Conservation (phyloP, 1,139 yeast species). For the Trichomonascaceae sp. region DNA sequence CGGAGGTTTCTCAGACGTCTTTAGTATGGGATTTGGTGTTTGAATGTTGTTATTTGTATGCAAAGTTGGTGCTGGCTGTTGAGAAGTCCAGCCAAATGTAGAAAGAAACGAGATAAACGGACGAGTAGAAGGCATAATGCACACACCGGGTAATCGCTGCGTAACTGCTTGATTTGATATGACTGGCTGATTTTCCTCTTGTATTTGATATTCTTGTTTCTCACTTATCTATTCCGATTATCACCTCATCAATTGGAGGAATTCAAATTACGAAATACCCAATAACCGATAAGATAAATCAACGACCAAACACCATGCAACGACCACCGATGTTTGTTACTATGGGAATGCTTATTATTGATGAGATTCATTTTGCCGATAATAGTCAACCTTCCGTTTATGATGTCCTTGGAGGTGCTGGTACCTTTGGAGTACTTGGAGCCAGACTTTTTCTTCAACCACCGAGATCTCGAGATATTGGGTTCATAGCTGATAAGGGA, state of each 20-base stretch:
- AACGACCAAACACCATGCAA: neutral
- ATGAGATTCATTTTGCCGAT: slow-evolving; percentile 62
- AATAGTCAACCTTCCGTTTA: slow-evolving; percentile 34
- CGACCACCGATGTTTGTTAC: slow-evolving; percentile 39
- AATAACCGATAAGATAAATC: neutral
- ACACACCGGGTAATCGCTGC: neutral
- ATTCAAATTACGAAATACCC: neutral
- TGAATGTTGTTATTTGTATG: neutral
- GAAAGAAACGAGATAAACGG: slow-evolving; percentile 28
- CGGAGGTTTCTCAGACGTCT: neutral
- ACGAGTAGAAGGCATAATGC: slow-evolving; percentile 26
- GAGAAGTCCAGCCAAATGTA: slow-evolving; percentile 6
- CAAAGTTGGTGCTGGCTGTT: neutral
- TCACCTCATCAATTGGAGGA: neutral
- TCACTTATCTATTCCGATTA: neutral
- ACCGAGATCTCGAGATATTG: slow-evolving; percentile 36
- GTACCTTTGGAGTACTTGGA: slow-evolving; percentile 77
- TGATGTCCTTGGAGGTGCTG: slow-evolving; percentile 84
- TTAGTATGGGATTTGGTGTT: neutral
- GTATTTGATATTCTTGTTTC: neutral
- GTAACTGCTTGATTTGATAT: neutral
- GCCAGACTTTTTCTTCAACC: slow-evolving; percentile 43
- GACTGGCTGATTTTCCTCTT: neutral
- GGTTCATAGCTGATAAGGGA: slow-evolving; percentile 78
- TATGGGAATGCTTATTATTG: slow-evolving; percentile 89